Percentiles rank a stretch among this genome's conserved stretches.
phyloP scores from a whole-genome alignment of 1,284 basidiomycete species.

The Pulveroboletus sp. region DNA sequence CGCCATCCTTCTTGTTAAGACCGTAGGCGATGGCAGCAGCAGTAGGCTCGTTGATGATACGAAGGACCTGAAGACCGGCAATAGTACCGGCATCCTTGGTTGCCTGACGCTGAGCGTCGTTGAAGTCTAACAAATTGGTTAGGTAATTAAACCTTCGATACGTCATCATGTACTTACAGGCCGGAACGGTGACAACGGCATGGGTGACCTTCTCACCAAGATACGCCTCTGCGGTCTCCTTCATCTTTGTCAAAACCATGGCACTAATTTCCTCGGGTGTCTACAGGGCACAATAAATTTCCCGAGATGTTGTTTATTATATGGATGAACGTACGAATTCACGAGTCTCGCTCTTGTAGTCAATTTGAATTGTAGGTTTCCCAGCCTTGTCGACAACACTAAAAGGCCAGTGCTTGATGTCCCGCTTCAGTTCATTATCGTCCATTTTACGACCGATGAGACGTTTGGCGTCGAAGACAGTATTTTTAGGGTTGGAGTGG shows the following conservation, averaged over 20 bases:
- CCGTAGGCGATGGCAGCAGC: conserved; percentile 98
- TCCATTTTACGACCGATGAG: conserved; percentile 89
- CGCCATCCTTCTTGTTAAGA: conserved; percentile 93
- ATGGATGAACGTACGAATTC: conserved; percentile 63
- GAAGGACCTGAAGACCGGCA: conserved; percentile 92
- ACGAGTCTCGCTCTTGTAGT: conserved; percentile 84
- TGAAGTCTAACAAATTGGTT: conserved; percentile 67
- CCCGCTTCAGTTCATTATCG: conserved; percentile 77
- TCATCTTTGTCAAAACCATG: conserved; percentile 98
- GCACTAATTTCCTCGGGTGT: conserved; percentile 89
- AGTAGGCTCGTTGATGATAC: conserved; percentile 99
- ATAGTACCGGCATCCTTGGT: conserved; percentile 99
- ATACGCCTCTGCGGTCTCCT: conserved; percentile 99
- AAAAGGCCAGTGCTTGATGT: conserved; percentile 91
- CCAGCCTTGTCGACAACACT: conserved; percentile 76
- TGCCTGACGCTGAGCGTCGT: conserved; percentile 98
- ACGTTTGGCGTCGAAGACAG: conserved; percentile 97
- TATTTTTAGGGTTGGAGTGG: conserved; percentile 89
- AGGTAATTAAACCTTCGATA: conserved; percentile 38
- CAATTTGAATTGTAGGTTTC: conserved; percentile 86
- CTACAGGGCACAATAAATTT: conserved; percentile 37
- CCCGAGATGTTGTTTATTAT: background rate
- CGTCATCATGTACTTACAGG: conserved; percentile 52
- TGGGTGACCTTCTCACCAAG: conserved; percentile 96
- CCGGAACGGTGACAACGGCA: conserved; percentile 97